Base-by-base conservation (phyloP, 2,329 filamentous ascomycete species). In the Arthrobotrys megalospora region DNA sequence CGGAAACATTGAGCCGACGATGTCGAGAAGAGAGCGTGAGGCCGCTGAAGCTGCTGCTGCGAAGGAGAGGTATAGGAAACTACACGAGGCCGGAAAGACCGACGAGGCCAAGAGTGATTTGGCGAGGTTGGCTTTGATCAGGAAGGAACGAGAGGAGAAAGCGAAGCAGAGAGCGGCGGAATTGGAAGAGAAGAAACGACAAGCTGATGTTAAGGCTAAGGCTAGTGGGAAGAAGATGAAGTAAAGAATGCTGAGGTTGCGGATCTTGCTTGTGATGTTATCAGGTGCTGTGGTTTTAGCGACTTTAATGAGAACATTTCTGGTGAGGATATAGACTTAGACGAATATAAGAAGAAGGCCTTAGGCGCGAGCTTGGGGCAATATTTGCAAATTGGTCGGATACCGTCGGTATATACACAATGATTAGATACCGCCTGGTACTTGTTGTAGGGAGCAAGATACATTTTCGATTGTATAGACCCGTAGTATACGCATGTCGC, bases 41-140 rank as follows among this genome's bases (percentile, higher is more conserved):
- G 92, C 94, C 1, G 83, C 96, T 38, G 92, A 97, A 86, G 94
- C 94, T 0, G 91, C 92, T 80, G 92, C 95, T 84, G 93, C 93
- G 34, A 94, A 94, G 84, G 94, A 97, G 87, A 89, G 91, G 81
- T 97, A 97, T 83, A 89, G 93, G 87, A 97, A 96, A 86, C 85
- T 97, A 82, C 95, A 97, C 83, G 93, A 94, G 72, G 92, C 94
- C 83, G 95, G 95, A 82, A 98, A 98, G 90, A 98, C 96, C 52
- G 96, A 99, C 79, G 93, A 97, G 87, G 94, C 95, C 58, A 92
- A 93, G 84, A 91, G 93, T 4, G 96, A 99, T 85, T 83, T 98
- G 81, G 95, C 93, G 76, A 89, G 96, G 70, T 86, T 99, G 82
- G 90, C 87, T 84, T 84, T 95, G 76, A 93, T 99, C 81, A 90